These are phyloP conservation scores for Neurospora sp. DNA, from an alignment of 495 filamentous ascomycete species.

Conservation along the genomic window DNA sequence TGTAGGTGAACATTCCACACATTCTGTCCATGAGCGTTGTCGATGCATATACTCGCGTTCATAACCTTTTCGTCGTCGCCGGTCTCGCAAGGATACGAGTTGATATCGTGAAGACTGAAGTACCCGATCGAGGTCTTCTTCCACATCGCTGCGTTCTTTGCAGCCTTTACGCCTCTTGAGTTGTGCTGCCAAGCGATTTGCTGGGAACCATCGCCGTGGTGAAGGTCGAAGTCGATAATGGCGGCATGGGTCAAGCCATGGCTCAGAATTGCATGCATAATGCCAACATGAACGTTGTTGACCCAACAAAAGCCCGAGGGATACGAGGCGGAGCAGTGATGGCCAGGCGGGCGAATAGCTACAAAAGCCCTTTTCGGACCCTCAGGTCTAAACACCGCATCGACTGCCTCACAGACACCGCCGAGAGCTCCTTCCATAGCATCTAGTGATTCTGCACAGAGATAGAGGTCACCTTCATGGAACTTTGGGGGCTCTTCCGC, in stretches of 20 bases:
- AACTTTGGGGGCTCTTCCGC: conserved; percentile 43
- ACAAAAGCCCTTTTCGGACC: conserved; percentile 70
- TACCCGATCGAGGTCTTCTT: conserved; percentile 87
- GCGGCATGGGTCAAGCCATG: conserved; percentile 88
- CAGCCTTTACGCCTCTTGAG: conserved; percentile 40
- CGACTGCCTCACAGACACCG: conserved; percentile 83
- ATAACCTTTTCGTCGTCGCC: conserved; percentile 84
- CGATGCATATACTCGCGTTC: conserved; percentile 85
- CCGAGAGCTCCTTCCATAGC: conserved; percentile 85
- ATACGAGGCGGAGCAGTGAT: conserved; percentile 80
- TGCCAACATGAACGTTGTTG: conserved; percentile 96
- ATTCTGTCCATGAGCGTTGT: conserved; percentile 81
- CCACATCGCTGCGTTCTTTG: conserved; percentile 57
- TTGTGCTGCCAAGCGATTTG: conserved; percentile 86
- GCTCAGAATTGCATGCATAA: conserved; percentile 72
- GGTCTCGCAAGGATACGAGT: conserved; percentile 88
- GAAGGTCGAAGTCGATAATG: conserved; percentile 94
- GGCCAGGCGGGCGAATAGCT: conserved; percentile 72
- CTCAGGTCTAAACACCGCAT: conserved; percentile 59
- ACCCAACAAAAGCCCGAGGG: conserved; percentile 98
- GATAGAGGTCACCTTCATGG: conserved; percentile 80
- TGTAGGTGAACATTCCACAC: conserved; percentile 96
- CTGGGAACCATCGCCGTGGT: conserved; percentile 95
- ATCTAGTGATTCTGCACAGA: conserved; percentile 72
- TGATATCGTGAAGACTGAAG: conserved; percentile 94